Evolutionary conservation across 148 eudicot species (phyloP).

Genomic region (Camellia granthamiana): DNA sequence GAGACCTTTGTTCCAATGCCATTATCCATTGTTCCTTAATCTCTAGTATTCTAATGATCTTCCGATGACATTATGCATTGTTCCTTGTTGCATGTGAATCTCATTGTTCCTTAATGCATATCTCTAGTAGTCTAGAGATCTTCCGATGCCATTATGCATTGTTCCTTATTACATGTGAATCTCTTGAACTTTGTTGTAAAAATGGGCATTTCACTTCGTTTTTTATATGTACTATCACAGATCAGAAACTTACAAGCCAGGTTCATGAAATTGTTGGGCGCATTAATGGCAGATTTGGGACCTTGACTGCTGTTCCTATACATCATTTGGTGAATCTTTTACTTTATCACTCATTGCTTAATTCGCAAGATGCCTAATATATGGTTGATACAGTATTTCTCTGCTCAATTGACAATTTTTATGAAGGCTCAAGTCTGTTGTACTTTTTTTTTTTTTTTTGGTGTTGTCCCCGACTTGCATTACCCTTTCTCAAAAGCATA

Average conservation of each 20-base stretch:
- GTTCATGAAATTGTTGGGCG: constrained; percentile 97
- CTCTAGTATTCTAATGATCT: too few relatives aligned
- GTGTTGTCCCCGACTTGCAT: neutral
- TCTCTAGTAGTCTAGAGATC: neutral
- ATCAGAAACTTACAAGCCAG: constrained; percentile 91
- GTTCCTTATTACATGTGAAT: neutral
- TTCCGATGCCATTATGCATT: neutral
- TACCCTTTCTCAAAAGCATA: neutral
- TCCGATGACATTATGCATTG: neutral
- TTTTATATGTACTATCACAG: constrained; percentile 31
- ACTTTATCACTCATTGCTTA: constrained; percentile 8
- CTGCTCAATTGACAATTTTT: neutral
- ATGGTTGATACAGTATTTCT: neutral
- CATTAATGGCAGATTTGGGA: constrained; percentile 89
- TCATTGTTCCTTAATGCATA: neutral
- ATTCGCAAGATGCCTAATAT: neutral
- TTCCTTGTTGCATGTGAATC: neutral
- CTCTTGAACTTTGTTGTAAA: neutral
- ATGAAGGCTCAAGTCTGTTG: neutral
- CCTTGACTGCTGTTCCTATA: constrained; percentile 75
- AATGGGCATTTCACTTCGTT: neutral
- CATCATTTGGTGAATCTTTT: constrained; percentile 74
- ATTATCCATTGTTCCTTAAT: too few relatives aligned
- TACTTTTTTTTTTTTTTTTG: neutral
- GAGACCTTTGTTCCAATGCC: too few relatives aligned